Conservation (phyloP, 139 green algal species). For the Choricystis sp. region DNA sequence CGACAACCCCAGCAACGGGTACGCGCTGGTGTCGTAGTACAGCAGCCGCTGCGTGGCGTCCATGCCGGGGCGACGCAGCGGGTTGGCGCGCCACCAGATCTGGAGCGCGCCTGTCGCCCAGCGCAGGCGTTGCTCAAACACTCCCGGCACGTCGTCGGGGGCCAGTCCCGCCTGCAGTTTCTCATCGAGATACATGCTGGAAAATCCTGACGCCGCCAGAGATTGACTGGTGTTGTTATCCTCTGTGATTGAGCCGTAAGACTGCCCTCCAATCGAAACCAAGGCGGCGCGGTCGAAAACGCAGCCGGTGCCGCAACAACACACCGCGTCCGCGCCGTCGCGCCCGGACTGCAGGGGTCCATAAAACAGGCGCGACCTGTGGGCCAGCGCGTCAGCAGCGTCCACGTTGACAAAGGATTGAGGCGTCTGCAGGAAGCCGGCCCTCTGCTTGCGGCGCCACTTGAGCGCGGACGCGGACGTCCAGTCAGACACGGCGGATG, state of each 20-base stretch:
- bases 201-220: no score
- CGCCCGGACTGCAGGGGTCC: slow-evolving; percentile 4
- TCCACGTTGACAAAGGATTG: slow-evolving; percentile 16
- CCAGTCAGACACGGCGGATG: no score
- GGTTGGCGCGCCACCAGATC: slow-evolving; percentile 10
- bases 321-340: slow-evolving; percentile 6
- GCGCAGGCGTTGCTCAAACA: slow-evolving; percentile 7
- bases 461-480: neutral
- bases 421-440: slow-evolving; percentile 12
- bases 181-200: slow-evolving; percentile 11
- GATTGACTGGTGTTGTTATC: no score
- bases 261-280: slow-evolving; percentile 8
- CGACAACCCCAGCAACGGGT: no score
- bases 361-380: slow-evolving; percentile 15
- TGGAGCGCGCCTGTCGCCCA: slow-evolving; percentile 10
- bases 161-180: slow-evolving; percentile 6
- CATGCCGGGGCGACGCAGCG: no score
- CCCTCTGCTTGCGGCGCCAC: slow-evolving; percentile 11
- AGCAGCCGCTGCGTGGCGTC: no score
- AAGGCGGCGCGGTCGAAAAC: slow-evolving; percentile 7
- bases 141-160: neutral
- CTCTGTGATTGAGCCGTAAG: slow-evolving; percentile 5
- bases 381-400: slow-evolving; percentile 6
- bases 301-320: slow-evolving; percentile 7
- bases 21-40: no score